A percentile compares a stretch with the other conserved stretches of the same genome.
Evolutionary conservation across 164 flowering plant genomes (phyloP).

Genomic region (Warburgia ugandensis): DNA sequence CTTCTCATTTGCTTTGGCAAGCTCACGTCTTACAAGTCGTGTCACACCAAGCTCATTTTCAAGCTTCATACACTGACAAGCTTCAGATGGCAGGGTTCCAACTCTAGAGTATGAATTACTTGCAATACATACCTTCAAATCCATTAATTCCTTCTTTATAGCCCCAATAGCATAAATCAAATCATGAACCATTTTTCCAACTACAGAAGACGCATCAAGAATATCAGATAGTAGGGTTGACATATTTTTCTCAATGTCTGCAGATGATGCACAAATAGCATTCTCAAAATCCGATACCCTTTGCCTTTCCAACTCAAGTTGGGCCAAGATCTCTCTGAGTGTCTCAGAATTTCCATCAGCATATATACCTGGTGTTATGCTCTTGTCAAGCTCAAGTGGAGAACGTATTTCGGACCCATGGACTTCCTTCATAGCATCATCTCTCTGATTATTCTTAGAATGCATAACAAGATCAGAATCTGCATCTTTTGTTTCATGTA

Average conservation of each 20-base stretch:
- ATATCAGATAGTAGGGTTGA: conserved; percentile 16
- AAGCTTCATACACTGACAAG: conserved; percentile 1
- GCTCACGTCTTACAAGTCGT: conserved; percentile 25
- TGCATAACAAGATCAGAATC: conserved; percentile 3
- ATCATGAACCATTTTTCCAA: conserved; percentile 18
- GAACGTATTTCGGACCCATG: conserved; percentile 2
- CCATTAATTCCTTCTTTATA: conserved; percentile 15
- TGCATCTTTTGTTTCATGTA: conserved; percentile 10
- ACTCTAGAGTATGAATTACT: not conserved
- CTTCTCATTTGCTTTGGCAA: conserved; percentile 25
- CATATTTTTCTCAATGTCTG: conserved; percentile 24
- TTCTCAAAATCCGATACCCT: conserved; percentile 22
- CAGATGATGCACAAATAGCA: conserved; percentile 18
- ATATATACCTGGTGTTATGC: conserved; percentile 5
- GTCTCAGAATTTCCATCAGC: conserved; percentile 11
- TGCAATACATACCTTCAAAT: conserved; percentile 10
- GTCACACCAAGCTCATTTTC: conserved; percentile 16
- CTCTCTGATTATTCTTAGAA: too few species aligned
- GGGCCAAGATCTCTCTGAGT: conserved; percentile 15
- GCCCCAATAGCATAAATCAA: conserved; percentile 19
- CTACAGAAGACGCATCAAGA: conserved; percentile 7
- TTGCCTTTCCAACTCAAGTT: conserved; percentile 21
- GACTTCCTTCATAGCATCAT: conserved; percentile 10
- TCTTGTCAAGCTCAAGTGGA: not conserved
- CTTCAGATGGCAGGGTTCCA: conserved; percentile 9